Evolutionary conservation across 208 protist genomes (phyloP), one percentile per base, ranked within the genome.

Genomic region (Acanthamoeba royreba): DNA sequence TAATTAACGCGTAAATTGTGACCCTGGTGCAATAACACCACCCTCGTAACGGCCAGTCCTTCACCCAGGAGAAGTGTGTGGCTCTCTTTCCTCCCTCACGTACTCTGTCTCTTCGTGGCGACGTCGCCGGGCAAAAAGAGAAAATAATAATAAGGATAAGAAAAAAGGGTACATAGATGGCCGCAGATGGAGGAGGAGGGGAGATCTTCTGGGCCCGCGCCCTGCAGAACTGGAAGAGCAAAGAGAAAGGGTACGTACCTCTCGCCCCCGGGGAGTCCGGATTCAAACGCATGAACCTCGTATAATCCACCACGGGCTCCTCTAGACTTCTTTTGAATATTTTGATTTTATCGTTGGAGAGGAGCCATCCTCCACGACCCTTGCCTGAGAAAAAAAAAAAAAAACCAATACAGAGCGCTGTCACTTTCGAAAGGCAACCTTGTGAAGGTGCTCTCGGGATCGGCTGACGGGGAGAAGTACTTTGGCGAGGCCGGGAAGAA

Each of bases 151-250:
- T n/a, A n/a, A n/a, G n/a, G n/a, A n/a, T n/a, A n/a, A n/a, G n/a
- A n/a, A n/a, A n/a, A n/a, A n/a, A n/a, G n/a, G n/a, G n/a, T n/a
- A n/a, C n/a, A n/a, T n/a, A 61, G n/a, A 61, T 88, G 79, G 79
- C 43, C 28, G 79, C 47, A 22, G 11, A 15, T 5, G 79, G 43
- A 17, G 79, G 49, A 17, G 74, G 74, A 22, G 79, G 43, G 31
- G 28, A n/a, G 17, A 46, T 61, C 5, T 88, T 88, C 43, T 88
- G 55, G 3, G 79, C 79, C 11, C 43, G 79, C 7, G 79, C 79
- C 79, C 79, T 88, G 38, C 79, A 88, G 43, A 88, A 88, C 49
- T 88, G 79, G 79, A 88, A 88, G 79, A 88, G 49, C 47, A 88
- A 88, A 22, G 79, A 88, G 33, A 88, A 88, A 61, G 79, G 79